phyloP scores from a whole-genome alignment of 305 asterid species.

The Fraxinus greggii region DNA sequence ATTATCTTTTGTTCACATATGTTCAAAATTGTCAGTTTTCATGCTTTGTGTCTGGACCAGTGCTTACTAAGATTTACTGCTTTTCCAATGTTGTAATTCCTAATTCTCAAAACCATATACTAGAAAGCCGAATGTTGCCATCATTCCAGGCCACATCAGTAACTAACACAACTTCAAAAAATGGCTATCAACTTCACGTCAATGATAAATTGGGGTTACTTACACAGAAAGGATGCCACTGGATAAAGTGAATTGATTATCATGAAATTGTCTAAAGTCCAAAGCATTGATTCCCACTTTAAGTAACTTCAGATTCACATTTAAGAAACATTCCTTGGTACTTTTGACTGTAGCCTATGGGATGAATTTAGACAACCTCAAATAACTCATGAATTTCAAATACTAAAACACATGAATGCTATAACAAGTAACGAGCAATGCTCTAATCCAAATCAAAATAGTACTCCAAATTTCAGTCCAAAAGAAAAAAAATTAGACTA shows the following conservation, averaged over 20 bases:
- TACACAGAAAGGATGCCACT: constrained; percentile 24
- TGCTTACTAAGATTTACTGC: not conserved
- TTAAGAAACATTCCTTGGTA: constrained; percentile 14
- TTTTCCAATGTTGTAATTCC: not conserved
- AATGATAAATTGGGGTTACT: constrained; percentile 33
- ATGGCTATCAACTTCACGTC: not conserved
- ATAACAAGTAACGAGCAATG: not conserved
- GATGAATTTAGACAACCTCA: constrained; percentile 16
- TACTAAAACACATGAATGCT: not conserved
- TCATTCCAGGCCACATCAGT: not conserved
- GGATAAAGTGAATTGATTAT: constrained; percentile 22
- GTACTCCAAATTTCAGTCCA: not conserved
- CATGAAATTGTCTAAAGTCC: not conserved
- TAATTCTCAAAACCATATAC: not conserved
- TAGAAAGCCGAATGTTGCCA: not conserved
- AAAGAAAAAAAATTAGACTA: not conserved
- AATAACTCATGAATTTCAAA: not conserved
- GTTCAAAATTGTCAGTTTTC: not conserved
- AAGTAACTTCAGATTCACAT: constrained; percentile 31
- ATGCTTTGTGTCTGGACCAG: not conserved
- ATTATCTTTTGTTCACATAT: not conserved
- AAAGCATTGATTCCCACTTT: constrained; percentile 27
- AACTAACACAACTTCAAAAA: not conserved
- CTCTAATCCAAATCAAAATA: not conserved
- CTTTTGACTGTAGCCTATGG: not conserved